Percentiles rank a stretch among this genome's conserved stretches.
Evolutionary conservation across 352 stramenopile genomes (phyloP).

Genomic region (Saprolegnia parasitica): DNA sequence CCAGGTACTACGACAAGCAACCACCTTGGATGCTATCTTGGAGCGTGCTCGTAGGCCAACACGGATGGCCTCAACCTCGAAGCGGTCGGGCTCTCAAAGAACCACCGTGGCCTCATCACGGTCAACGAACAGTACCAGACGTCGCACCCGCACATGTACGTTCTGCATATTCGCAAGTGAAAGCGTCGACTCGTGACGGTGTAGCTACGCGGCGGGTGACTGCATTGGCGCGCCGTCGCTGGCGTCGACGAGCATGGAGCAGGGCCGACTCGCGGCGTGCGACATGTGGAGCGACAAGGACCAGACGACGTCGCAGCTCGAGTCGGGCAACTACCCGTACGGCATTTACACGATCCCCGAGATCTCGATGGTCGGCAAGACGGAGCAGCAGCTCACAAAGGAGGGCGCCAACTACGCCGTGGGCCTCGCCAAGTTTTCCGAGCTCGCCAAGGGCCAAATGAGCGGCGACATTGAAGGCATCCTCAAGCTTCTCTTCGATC

Average conservation of each 20-base stretch:
- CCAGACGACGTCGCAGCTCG: slow-evolving; percentile 38
- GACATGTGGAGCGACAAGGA: slow-evolving; percentile 65
- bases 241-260: slow-evolving; percentile 87
- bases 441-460: slow-evolving; percentile 84
- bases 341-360: slow-evolving; percentile 86
- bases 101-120: slow-evolving; percentile 73
- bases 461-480: slow-evolving; percentile 69
- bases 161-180: not conserved
- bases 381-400: slow-evolving; percentile 79
- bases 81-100: slow-evolving; percentile 66
- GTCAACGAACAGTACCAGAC: slow-evolving; percentile 89
- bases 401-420: slow-evolving; percentile 48
- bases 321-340: slow-evolving; percentile 69
- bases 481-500: slow-evolving; percentile 85
- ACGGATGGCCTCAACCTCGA: slow-evolving; percentile 82
- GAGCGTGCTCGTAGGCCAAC: slow-evolving; percentile 33
- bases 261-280: slow-evolving; percentile 72
- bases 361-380: slow-evolving; percentile 88
- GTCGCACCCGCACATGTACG: slow-evolving; percentile 67
- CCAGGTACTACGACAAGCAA: slow-evolving; percentile 35
- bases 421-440: slow-evolving; percentile 71
- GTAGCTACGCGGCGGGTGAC: slow-evolving; percentile 81
- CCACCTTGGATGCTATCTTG: slow-evolving; percentile 15
- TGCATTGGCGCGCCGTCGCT: slow-evolving; percentile 84
- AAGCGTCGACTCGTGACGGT: not conserved